Base-by-base conservation (phyloP, 352 stramenopile species). In the Phytopythium delawarense region DNA sequence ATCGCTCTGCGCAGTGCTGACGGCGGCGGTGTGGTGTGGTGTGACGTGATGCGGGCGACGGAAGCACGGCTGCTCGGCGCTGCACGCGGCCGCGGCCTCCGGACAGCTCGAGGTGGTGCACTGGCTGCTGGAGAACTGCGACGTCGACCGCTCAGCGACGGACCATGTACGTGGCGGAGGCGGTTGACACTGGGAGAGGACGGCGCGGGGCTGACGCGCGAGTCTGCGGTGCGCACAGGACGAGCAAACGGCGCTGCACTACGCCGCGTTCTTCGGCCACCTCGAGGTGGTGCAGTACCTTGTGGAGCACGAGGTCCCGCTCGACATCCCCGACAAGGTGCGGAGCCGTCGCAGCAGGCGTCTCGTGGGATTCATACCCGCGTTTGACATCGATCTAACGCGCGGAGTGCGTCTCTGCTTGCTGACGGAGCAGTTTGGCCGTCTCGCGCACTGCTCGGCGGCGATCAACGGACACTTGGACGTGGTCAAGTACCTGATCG, bases 391-490 rank as follows among this genome's bases (percentile, higher is more conserved):
- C 4, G 16, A 7, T 37, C 13, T 54, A 54, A 54, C 16, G 25
- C 6, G 23, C 13, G 25, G 4, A 11, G 4, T n/a, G 30, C 3
- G 44, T 28, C 32, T 8, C 57, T 7, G 0, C 52, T 25, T 39
- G 45, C 40, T 16, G 59, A 35, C 21, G 18, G 25, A 9, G 18
- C 51, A 83, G 79, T 92, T 87, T 66, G 87, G 87, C 20, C 80
- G 87, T 0, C 68, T 92, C 39, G 83, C 84, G 40, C 87, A 96
- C 42, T 93, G 84, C 68, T 91, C 83, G 2, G 87, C 84, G 13
- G 87, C 87, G 21, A 88, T 96, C 21, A 96, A 96, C 51, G 87
- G 87, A 20, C 87, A 96, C 48, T 73, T 96, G 70, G 87, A 96
- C 52, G 87, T 96, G 16, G 83, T 96, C 34, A 50, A 74, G 62